Evolutionary conservation across 2,329 filamentous ascomycete species (phyloP), one percentile per base, ranked within the genome.

Genomic region (Calonectria naviculata): DNA sequence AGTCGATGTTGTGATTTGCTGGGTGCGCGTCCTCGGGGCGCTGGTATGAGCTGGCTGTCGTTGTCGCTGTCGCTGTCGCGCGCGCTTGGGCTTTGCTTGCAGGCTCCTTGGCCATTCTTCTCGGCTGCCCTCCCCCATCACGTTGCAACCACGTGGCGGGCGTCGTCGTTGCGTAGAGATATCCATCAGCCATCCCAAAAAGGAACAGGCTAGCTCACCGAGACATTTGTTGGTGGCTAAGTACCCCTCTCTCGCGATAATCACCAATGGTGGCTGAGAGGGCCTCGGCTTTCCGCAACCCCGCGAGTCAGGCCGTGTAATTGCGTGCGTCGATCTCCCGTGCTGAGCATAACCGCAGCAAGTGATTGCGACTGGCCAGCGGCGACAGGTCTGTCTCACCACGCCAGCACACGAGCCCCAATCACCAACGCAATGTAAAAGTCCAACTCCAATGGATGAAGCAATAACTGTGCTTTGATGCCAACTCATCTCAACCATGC

Each of bases 281-380:
- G 44, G 41, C n/a, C 46, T 62, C 10, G 52, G 36, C 38, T 49
- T 56, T 49, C 68, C 73, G 67, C 61, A 47, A 73, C 62, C 42
- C 34, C 70, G 68, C 65, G 76, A 78, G 76, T 78, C 75, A 78
- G 67, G 38, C 44, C 66, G 34, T 67, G 65, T 65, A 73, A 73
- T 77, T 72, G 71, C 70, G 65, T 63, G 67, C 67, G 76, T 78
- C 74, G 76, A 78, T 78, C 76, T 78, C 76, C 76, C 76, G 74
- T 60, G 65, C 65, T 56, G 67, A 71, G 47, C 65, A 67, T 65
- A 17, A 38, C 56, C 56, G 31, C 29, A 21, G 62, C 46, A 70
- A 42, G 42, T 49, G 56, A 62, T 60, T 62, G 29, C 42, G 44
- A 70, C 54, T 62, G 60, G 56, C 56, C 54, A 61, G 36, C 54